Evolutionary conservation across 495 filamentous ascomycete genomes (phyloP).

Genomic region (Hypoxylon crocopeplum): DNA sequence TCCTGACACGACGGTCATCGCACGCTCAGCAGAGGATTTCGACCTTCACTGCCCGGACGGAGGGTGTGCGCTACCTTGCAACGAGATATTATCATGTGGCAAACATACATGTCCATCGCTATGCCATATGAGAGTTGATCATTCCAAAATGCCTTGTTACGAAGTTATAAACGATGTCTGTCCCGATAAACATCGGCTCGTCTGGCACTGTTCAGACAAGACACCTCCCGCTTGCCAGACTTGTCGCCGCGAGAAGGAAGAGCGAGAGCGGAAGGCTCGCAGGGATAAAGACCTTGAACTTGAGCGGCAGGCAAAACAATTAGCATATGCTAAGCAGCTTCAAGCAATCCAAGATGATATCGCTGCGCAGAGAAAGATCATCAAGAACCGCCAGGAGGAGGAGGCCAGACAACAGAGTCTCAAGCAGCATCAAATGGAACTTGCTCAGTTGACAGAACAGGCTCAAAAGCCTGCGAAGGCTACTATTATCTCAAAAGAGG

Average conservation of each 20-base stretch:
- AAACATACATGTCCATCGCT: constrained; percentile 64
- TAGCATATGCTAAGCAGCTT: constrained; percentile 57
- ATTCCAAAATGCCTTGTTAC: constrained; percentile 67
- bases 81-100: constrained; percentile 64
- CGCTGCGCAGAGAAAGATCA: constrained; percentile 54
- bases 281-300: constrained; percentile 62
- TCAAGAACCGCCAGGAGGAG: constrained; percentile 56
- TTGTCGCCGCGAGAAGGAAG: constrained; percentile 61
- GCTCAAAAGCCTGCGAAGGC: constrained; percentile 30
- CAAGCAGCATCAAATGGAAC: constrained; percentile 42
- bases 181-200: constrained; percentile 56
- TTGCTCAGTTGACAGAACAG: constrained; percentile 24
- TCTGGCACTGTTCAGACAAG: constrained; percentile 42
- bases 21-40: constrained; percentile 61
- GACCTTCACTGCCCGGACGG: constrained; percentile 71
- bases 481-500: not conserved
- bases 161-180: constrained; percentile 57
- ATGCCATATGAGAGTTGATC: constrained; percentile 72
- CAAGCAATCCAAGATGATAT: constrained; percentile 66
- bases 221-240: constrained; percentile 46
- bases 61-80: constrained; percentile 70
- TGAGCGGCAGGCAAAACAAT: constrained; percentile 56
- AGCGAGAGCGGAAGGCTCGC: constrained; percentile 50
- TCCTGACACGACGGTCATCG: constrained; percentile 44
- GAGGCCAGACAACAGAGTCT: constrained; percentile 53